Evolutionary conservation across 2,329 filamentous ascomycete species (phyloP).

Genomic region (Didymella sp.): DNA sequence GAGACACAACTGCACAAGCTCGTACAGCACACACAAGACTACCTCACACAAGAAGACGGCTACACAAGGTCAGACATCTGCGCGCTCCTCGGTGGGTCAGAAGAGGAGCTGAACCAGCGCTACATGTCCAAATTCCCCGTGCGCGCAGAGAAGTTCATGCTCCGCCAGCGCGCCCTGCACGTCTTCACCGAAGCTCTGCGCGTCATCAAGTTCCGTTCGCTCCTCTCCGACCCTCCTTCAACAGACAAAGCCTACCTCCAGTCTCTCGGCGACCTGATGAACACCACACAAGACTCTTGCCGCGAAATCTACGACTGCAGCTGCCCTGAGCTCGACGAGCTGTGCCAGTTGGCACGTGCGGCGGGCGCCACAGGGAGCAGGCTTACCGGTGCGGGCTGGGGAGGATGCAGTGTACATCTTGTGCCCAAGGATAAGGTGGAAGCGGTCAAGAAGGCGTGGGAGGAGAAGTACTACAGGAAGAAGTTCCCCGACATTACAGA

Average conservation of each 20-base stretch:
- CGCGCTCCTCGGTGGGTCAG: constrained; percentile 70
- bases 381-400: constrained; percentile 94
- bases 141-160: constrained; percentile 83
- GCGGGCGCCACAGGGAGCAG: constrained; percentile 85
- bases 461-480: constrained; percentile 81
- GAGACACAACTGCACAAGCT: constrained; percentile 74
- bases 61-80: constrained; percentile 91
- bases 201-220: constrained; percentile 80
- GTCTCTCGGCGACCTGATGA: constrained; percentile 81
- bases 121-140: constrained; percentile 92
- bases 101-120: constrained; percentile 73
- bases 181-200: constrained; percentile 89
- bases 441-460: constrained; percentile 77
- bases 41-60: constrained; percentile 78
- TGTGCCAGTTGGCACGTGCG: constrained; percentile 78
- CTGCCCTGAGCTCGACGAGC: constrained; percentile 87
- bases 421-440: constrained; percentile 84
- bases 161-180: constrained; percentile 86
- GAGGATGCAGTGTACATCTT: constrained; percentile 93
- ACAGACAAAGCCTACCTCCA: constrained; percentile 70
- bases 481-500: constrained; percentile 70
- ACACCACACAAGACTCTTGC: constrained; percentile 88
- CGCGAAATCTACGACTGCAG: constrained; percentile 89
- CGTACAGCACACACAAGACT: constrained; percentile 71
- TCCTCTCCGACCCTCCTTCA: constrained; percentile 63